phyloP scores from a whole-genome alignment of 1,139 yeast genomes.

The Sugiyamaella japonica region DNA sequence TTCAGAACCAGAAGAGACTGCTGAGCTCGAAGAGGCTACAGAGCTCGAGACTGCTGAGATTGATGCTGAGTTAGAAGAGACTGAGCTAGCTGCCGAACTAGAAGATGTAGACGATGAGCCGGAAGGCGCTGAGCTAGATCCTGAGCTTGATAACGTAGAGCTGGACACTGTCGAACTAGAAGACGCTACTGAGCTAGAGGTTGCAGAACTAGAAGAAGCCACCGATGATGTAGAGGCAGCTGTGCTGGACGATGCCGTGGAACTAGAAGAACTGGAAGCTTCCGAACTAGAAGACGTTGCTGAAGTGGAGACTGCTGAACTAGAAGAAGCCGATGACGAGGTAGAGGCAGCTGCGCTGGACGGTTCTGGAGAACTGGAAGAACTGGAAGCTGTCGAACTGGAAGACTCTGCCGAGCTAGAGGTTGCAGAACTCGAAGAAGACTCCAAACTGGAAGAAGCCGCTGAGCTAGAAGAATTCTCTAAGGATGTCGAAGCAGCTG shows the following conservation, averaged over 20 bases:
- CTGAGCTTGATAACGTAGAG: not conserved
- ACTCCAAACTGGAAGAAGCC: not conserved
- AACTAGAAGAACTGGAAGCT: not conserved
- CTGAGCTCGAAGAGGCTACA: not conserved
- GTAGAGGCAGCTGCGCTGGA: not conserved
- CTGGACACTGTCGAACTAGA: not conserved
- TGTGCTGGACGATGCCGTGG: not conserved
- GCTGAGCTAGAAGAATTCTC: not conserved
- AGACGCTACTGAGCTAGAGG: not conserved
- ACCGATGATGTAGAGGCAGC: not conserved
- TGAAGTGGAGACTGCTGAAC: not conserved
- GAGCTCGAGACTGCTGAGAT: not conserved
- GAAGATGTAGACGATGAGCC: not conserved
- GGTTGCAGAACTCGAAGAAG: not conserved
- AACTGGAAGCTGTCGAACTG: not conserved
- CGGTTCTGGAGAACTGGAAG: not conserved
- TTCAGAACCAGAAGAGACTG: not conserved
- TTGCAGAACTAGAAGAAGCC: not conserved
- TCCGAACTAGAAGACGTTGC: not conserved
- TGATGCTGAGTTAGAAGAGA: conserved; percentile 6
- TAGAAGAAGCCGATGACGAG: not conserved
- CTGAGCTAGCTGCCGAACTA: conserved; percentile 1
- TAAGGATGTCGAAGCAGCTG: not conserved
- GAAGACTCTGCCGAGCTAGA: not conserved
- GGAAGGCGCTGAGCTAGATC: not conserved